A percentile compares a stretch with the other conserved stretches of the same genome.
Conservation (phyloP, 2,329 filamentous ascomycete genomes). For the Purpureocillium takamizusanense region DNA sequence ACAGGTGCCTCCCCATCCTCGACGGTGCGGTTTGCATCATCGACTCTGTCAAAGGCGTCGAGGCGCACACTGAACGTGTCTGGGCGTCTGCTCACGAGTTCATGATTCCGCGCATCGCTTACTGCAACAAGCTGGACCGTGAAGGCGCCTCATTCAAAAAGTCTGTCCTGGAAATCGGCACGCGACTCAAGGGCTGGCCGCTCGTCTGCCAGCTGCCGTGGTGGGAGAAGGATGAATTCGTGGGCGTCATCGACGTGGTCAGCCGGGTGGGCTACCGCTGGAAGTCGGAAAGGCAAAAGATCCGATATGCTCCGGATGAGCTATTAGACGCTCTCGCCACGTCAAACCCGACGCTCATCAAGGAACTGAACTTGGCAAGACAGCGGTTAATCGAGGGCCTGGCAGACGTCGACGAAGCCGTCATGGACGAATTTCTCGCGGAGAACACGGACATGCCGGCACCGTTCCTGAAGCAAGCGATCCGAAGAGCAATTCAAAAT, state of each 20-base stretch:
- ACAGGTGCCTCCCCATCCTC: conserved; percentile 78
- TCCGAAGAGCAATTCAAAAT: conserved; percentile 62
- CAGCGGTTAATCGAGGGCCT: conserved; percentile 72
- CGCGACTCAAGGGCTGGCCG: conserved; percentile 73
- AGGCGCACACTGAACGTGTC: conserved; percentile 94
- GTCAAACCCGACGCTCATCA: conserved; percentile 42
- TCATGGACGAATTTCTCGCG: conserved; percentile 79
- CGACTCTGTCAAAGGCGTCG: conserved; percentile 86
- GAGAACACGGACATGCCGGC: conserved; percentile 65
- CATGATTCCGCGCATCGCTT: conserved; percentile 70
- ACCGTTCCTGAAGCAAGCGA: conserved; percentile 58
- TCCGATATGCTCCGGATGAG: conserved; percentile 16
- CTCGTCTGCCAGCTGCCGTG: conserved; percentile 91
- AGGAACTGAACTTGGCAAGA: conserved; percentile 68
- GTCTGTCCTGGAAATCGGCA: conserved; percentile 77
- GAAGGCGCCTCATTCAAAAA: conserved; percentile 72
- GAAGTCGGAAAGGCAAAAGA: conserved; percentile 36
- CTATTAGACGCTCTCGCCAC: conserved; percentile 29
- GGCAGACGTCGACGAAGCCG: conserved; percentile 78
- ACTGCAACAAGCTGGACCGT: conserved; percentile 71
- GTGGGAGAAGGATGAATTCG: conserved; percentile 76
- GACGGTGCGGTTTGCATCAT: conserved; percentile 91
- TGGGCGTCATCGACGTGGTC: conserved; percentile 78
- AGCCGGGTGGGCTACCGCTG: conserved; percentile 68
- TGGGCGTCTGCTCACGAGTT: conserved; percentile 87